Conservation (phyloP, 306 rosid genomes). For the Erythrophleum fordii region DNA sequence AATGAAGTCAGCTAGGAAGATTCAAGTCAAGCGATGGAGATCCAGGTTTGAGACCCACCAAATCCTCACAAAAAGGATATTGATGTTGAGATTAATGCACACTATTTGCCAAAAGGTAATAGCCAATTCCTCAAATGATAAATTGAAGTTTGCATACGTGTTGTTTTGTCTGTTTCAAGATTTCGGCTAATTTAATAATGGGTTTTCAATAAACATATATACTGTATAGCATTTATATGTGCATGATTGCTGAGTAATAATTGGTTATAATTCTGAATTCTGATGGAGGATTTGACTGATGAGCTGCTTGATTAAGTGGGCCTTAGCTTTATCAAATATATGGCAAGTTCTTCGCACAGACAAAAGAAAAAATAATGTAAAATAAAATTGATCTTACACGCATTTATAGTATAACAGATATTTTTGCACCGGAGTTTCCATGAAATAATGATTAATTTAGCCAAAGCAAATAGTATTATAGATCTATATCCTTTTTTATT, state of each 20-base stretch:
- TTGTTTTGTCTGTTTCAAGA: neutral
- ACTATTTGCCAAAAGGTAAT: neutral
- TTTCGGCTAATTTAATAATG: neutral
- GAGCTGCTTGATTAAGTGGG: neutral
- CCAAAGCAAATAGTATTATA: neutral
- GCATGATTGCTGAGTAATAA: neutral
- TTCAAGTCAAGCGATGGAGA: neutral
- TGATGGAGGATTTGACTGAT: neutral
- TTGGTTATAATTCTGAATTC: neutral
- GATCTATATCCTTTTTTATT: neutral
- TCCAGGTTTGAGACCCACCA: conserved; percentile 19
- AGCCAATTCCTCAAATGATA: conserved; percentile 5
- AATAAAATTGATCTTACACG: neutral
- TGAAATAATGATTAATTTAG: conserved; percentile 22
- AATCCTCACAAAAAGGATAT: conserved; percentile 15
- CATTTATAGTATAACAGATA: neutral
- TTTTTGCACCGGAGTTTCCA: neutral
- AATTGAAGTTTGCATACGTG: neutral
- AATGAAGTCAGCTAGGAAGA: neutral
- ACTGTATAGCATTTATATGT: neutral
- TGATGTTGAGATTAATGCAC: conserved; percentile 13
- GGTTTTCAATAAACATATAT: neutral
- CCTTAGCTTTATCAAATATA: neutral
- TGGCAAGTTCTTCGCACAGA: neutral
- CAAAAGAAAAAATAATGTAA: neutral